Base-by-base conservation (phyloP, 1,284 basidiomycete genomes). In the Ceratorhiza oryzae-sativae region DNA sequence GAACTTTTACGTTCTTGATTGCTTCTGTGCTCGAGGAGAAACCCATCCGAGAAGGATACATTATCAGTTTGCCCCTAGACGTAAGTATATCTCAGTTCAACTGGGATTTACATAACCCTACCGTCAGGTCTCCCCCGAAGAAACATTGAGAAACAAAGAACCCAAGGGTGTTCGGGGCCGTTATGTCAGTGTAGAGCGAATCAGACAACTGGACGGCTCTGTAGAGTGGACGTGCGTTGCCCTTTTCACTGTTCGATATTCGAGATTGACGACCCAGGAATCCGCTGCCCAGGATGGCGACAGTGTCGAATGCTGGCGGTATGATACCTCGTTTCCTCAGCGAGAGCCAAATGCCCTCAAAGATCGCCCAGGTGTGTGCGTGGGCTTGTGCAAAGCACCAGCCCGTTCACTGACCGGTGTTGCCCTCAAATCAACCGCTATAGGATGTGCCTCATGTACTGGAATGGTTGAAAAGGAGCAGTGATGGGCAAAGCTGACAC, bases 401-500 rank as follows among this genome's bases (percentile, higher is more conserved):
- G 18, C 27, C 15, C 25, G 2, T 27, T 25, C 25, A 13, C 9
- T 36, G 18, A 3, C n/a, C 41, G 25, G 41, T 18, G 3, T 46
- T 10, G 6, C 27, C 8, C n/a, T 6, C 41, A 4, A 36, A 27
- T 39, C n/a, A 4, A 2, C 41, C 32, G 5, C 27, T 30, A 20
- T 36, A 70, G 67, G 67, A 70, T 30, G 67, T 70, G 15, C 67
- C 67, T 6, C 67, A 70, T 42, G 67, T 48, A 12, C 39, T 70
- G 1, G 67, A 23, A 1, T 70, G 67, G 67, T 41, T 70, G 2
- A 59, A 70, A n/a, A 25, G 6, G 2, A 70, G 49, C 36, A 36
- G 53, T 10, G 48, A 25, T 12, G 8, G 6, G 6, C 36, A 39
- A 39, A 39, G 36, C 13, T 39, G 13, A 39, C 13, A 39, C 36